A percentile compares a stretch with the other conserved stretches of the same genome.
Conservation (phyloP, 2,329 filamentous ascomycete species). For the Arachnopeziza araneosa region DNA sequence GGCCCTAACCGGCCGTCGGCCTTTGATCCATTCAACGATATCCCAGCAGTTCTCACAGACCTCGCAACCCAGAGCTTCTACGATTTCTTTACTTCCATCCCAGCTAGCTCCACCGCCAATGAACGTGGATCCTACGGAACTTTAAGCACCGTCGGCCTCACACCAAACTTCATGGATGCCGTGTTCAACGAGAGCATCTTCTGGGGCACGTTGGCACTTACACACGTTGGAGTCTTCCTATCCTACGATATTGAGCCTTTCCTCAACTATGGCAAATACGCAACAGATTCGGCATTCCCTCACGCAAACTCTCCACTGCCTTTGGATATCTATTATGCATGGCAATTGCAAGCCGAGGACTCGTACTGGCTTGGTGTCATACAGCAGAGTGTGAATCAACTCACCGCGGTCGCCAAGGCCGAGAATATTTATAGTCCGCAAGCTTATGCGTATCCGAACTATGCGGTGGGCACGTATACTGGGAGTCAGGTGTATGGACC, state of each 20-base stretch:
- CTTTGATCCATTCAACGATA: background rate
- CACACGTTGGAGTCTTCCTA: slow-evolving; percentile 18
- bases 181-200: slow-evolving; percentile 7
- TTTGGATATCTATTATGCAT: slow-evolving; percentile 29
- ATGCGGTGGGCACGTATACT: slow-evolving; percentile 16
- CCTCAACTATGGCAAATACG: slow-evolving; percentile 25
- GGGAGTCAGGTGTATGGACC: slow-evolving; percentile 28
- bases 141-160: slow-evolving; percentile 25
- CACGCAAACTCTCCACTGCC: slow-evolving; percentile 24
- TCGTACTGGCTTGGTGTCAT: slow-evolving; percentile 26
- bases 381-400: slow-evolving; percentile 17
- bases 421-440: slow-evolving; percentile 25
- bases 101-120: slow-evolving; percentile 15
- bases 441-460: slow-evolving; percentile 3
- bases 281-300: slow-evolving; percentile 30
- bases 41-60: background rate
- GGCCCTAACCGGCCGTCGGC: background rate
- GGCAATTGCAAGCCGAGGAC: slow-evolving; percentile 23
- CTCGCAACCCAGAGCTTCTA: background rate
- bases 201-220: slow-evolving; percentile 15
- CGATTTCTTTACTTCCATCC: slow-evolving; percentile 16
- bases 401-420: slow-evolving; percentile 26
- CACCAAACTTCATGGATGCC: slow-evolving; percentile 21
- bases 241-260: slow-evolving; percentile 31
- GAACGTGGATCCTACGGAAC: slow-evolving; percentile 26